Evolutionary conservation across 768 basidiomycete genomes (phyloP).

Genomic region (Lyophyllum shimeji): DNA sequence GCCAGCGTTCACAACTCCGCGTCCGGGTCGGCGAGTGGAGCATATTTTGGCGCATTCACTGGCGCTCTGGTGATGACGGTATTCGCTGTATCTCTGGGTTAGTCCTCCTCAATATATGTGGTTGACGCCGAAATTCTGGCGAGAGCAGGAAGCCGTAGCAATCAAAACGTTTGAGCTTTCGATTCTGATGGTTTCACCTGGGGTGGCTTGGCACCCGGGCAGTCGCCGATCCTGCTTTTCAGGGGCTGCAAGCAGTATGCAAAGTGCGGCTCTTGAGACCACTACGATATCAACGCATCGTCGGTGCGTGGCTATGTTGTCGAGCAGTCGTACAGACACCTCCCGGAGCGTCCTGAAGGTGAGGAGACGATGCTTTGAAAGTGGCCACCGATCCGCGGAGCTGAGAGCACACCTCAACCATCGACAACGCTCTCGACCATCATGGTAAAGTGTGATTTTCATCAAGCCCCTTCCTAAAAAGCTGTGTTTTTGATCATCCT

Average conservation of each 20-base stretch:
- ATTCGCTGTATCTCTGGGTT: conserved; percentile 3
- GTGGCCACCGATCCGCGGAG: no score
- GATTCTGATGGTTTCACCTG: background rate
- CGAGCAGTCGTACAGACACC: no score
- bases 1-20: background rate
- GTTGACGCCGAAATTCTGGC: background rate
- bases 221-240: no score
- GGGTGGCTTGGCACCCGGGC: no score
- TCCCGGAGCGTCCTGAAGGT: no score
- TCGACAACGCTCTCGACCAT: no score
- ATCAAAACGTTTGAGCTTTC: background rate
- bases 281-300: no score
- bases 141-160: background rate
- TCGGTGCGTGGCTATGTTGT: no score
- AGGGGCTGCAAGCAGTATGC: no score
- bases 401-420: no score
- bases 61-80: background rate
- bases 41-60: background rate
- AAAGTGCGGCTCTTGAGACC: no score
- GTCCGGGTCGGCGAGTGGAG: background rate
- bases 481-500: background rate
- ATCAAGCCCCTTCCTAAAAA: background rate
- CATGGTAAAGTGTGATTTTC: background rate
- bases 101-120: background rate
- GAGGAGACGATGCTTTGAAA: no score